Conservation (phyloP, 768 basidiomycete genomes). For the Lepiota venenata region DNA sequence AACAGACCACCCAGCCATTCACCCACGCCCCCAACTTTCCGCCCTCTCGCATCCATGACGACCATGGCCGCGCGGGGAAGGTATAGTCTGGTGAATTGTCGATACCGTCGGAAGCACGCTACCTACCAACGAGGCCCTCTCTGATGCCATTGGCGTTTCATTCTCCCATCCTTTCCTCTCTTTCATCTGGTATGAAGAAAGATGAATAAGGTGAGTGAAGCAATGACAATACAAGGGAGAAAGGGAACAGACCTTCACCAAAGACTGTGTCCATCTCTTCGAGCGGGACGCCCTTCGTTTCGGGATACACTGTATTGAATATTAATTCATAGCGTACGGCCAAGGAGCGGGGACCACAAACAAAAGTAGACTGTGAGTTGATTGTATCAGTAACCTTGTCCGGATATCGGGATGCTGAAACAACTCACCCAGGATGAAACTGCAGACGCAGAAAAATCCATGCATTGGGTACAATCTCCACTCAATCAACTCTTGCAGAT, state of each 20-base stretch:
- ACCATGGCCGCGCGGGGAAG: background rate
- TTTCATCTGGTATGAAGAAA: constrained; percentile 23
- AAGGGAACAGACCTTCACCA: constrained; percentile 63
- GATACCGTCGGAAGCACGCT: constrained; percentile 3
- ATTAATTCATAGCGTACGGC: constrained; percentile 5
- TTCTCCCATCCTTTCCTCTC: constrained; percentile 65
- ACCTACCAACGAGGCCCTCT: constrained; percentile 4
- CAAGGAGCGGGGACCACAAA: constrained; percentile 32
- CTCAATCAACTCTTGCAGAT: constrained; percentile 79
- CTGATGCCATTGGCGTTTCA: constrained; percentile 48
- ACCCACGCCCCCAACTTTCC: background rate
- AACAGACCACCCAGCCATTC: constrained; percentile 50
- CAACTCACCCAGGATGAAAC: constrained; percentile 68
- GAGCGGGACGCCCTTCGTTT: constrained; percentile 82
- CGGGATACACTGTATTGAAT: constrained; percentile 64
- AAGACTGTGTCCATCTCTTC: constrained; percentile 93
- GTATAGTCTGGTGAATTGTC: constrained; percentile 30
- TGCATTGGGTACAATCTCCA: constrained; percentile 98
- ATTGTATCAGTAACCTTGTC: constrained; percentile 2
- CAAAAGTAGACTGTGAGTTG: constrained; percentile 62
- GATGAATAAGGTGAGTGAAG: background rate
- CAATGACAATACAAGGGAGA: background rate
- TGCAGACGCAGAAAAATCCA: constrained; percentile 85
- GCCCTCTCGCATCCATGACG: background rate
- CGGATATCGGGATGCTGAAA: background rate